A percentile compares a stretch with the other conserved stretches of the same genome.
Evolutionary conservation across 176 grass and related monocot species (phyloP).

Genomic region (Carex littledalei): DNA sequence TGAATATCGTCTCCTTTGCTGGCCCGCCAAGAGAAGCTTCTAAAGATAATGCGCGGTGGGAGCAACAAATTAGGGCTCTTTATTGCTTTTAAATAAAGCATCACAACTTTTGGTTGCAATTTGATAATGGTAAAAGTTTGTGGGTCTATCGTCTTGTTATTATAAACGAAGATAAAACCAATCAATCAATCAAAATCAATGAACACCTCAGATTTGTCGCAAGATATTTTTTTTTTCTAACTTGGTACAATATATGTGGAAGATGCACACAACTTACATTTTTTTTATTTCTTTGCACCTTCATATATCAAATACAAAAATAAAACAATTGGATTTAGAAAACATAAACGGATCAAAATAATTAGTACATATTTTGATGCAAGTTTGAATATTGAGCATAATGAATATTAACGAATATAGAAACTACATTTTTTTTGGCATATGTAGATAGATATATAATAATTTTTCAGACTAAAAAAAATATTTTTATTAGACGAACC

Average conservation of each 20-base stretch:
- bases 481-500: too few relatives aligned
- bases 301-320: too few relatives aligned
- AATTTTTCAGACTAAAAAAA: too few relatives aligned
- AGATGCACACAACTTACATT: background rate
- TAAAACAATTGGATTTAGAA: background rate
- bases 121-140: background rate
- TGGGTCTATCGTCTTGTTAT: background rate
- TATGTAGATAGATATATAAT: too few relatives aligned
- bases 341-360: background rate
- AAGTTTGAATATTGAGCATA: too few relatives aligned
- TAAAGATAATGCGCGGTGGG: slow-evolving; percentile 2
- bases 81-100: slow-evolving; percentile 7
- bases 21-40: background rate
- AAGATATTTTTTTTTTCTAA: background rate
- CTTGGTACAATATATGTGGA: background rate
- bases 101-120: background rate
- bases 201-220: background rate
- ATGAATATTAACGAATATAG: too few relatives aligned
- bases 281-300: too few relatives aligned
- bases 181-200: background rate
- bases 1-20: background rate
- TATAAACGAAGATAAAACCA: background rate
- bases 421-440: background rate
- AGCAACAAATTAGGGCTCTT: background rate
- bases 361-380: background rate